These are phyloP conservation scores for Solanum virginianum DNA, from an alignment of 257 asterid genomes.

Conservation along the genomic window DNA sequence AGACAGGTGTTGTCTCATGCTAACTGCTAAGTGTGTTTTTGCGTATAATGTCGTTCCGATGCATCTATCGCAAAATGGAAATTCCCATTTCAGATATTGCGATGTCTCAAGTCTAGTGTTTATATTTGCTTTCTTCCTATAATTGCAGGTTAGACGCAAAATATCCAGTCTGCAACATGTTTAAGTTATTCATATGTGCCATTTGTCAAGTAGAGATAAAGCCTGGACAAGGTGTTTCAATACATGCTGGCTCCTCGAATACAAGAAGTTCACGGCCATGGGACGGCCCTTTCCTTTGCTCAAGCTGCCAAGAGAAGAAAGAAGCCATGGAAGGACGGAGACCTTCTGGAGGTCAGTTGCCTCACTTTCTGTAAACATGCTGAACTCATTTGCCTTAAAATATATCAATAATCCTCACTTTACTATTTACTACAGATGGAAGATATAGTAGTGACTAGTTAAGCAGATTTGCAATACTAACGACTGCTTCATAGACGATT, in stretches of 20 bases:
- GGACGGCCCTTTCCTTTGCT: conserved; percentile 97
- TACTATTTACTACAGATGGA: conserved; percentile 40
- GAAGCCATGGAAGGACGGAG: conserved; percentile 98
- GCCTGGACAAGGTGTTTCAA: conserved; percentile 89
- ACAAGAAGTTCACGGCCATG: conserved; percentile 73
- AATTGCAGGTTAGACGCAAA: conserved; percentile 62
- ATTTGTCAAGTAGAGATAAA: conserved; percentile 89
- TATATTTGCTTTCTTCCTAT: not conserved
- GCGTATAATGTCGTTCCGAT: not conserved
- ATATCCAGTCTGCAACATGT: conserved; percentile 92
- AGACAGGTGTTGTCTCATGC: conserved; percentile 46
- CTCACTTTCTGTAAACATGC: not conserved
- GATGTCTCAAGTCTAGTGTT: not conserved
- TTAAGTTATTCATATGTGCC: conserved; percentile 88
- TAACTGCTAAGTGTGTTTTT: not conserved
- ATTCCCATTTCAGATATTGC: not conserved
- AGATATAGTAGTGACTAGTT: conserved; percentile 67
- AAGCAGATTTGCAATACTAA: conserved; percentile 1
- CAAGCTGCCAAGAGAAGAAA: conserved; percentile 87
- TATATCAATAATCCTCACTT: conserved; percentile 1
- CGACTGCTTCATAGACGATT: conserved; percentile 10
- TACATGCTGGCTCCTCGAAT: conserved; percentile 44
- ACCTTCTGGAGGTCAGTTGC: conserved; percentile 56
- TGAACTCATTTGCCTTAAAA: not conserved
- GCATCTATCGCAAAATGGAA: not conserved